Evolutionary conservation across 2,329 filamentous ascomycete species (phyloP).

Genomic region (Pseudophaeomoniella oleicola): DNA sequence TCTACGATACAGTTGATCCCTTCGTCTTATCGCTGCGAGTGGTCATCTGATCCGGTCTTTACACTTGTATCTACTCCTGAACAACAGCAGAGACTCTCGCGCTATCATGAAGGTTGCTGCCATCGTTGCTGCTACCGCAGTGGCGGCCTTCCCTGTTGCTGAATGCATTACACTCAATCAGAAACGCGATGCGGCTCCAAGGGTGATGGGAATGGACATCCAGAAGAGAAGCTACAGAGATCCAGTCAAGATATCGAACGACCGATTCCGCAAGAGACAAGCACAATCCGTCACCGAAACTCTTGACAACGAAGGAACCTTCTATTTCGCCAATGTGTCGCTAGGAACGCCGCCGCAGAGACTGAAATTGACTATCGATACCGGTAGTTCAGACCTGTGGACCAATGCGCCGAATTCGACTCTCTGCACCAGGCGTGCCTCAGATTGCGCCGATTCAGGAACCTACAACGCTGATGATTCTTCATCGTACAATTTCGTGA

Average conservation of each 20-base stretch:
- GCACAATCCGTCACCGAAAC: slow-evolving; percentile 2
- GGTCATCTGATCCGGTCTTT: background rate
- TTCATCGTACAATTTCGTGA: slow-evolving; percentile 60
- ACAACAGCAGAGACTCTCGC: no score
- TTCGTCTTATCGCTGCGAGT: background rate
- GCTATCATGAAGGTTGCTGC: background rate
- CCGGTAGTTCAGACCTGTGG: slow-evolving; percentile 50
- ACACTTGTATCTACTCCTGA: no score
- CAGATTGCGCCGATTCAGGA: slow-evolving; percentile 47
- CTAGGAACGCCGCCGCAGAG: slow-evolving; percentile 43
- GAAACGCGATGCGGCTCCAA: background rate
- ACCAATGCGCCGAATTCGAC: slow-evolving; percentile 48
- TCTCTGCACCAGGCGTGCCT: slow-evolving; percentile 36
- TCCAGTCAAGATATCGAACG: background rate
- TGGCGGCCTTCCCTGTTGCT: background rate
- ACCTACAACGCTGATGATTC: slow-evolving; percentile 58
- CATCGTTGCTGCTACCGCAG: background rate
- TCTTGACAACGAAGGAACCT: slow-evolving; percentile 10
- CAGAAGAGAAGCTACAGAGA: background rate
- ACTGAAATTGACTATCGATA: slow-evolving; percentile 45
- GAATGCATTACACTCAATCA: background rate
- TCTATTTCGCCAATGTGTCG: slow-evolving; percentile 39
- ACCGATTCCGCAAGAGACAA: background rate
- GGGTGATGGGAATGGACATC: background rate
- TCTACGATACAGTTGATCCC: no score